Evolutionary conservation across 148 eudicot genomes (phyloP), one percentile per base, ranked within the genome.

Genomic region (Nepenthes gracilis): DNA sequence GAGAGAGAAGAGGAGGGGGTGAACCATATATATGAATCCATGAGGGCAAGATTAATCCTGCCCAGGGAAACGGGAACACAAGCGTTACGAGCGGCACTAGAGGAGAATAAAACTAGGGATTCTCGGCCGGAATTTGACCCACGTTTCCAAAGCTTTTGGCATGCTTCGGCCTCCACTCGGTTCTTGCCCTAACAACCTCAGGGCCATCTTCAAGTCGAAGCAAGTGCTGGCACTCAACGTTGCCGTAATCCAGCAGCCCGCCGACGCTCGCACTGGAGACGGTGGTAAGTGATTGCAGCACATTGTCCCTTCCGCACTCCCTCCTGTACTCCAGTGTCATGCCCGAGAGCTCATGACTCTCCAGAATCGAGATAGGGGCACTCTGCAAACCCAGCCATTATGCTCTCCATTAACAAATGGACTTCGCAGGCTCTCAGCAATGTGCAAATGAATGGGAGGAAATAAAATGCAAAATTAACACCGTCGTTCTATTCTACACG

Each of bases 311-410:
- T 61, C 69, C 81, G 60, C 98, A 92, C 76, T 92, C 98, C 80
- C 86, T 84, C 67, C 96, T 72, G 72, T 92, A 92, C 79, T 92
- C 96, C 47, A 92, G 58, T 34, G 85, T 85, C 77, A 92, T 73
- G 51, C 94, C 64, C 4, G 80, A 81, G 64, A 88, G 98, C 79
- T 88, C 94, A 48, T 88, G 88, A 49, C 70, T 82, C 82, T 88
- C 94, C 64, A 85, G 47, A 58, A 86, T 72, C 34, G 80, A 72
- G 55, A 47, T 60, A 0, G 98, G 98, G 61, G 88, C 90, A 71
- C 98, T 92, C 98, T 92, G 84, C 65, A 65, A 52, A 32, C 10
- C 37, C 3, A 56, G 43, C 11, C 11, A 23, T 23, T 23, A 23
- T 23, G 23, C 23, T 23, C 23, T 23, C 52, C 23, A 23, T 23